Percentiles rank a stretch among this genome's conserved stretches.
Conservation (phyloP, 2,329 filamentous ascomycete species). For the Paramyrothecium roridum region DNA sequence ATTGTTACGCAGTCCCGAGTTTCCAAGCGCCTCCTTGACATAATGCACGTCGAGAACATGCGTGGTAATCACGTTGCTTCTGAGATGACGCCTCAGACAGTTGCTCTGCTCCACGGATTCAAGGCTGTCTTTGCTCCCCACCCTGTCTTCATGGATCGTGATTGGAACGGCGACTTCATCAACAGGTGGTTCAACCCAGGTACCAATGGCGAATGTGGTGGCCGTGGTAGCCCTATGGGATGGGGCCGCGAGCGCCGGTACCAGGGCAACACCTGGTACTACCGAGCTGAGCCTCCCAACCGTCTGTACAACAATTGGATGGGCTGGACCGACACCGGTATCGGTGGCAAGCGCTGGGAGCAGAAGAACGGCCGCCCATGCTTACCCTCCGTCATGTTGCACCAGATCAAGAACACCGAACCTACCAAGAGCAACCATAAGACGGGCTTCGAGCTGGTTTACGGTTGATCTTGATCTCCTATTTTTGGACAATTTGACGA, state of each 20-base stretch:
- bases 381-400: constrained; percentile 56
- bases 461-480: constrained; percentile 25
- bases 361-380: constrained; percentile 52
- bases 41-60: constrained; percentile 76
- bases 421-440: constrained; percentile 42
- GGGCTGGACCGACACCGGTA: constrained; percentile 52
- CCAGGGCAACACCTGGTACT: constrained; percentile 60
- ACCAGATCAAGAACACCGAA: constrained; percentile 57
- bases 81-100: constrained; percentile 75
- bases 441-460: constrained; percentile 33
- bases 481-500: no score
- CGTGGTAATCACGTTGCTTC: constrained; percentile 73
- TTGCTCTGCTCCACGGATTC: constrained; percentile 72
- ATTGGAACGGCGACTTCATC: constrained; percentile 57
- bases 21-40: constrained; percentile 67
- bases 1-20: constrained; percentile 75
- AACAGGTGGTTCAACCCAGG: constrained; percentile 60
- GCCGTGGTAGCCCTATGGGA: constrained; percentile 54
- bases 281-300: constrained; percentile 53
- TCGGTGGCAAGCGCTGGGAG: constrained; percentile 57
- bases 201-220: constrained; percentile 49
- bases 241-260: constrained; percentile 58
- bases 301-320: constrained; percentile 62
- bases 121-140: constrained; percentile 78
- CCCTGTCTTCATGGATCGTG: constrained; percentile 75